Percentiles rank a stretch among this genome's conserved stretches.
Conservation (phyloP, 2,329 filamentous ascomycete species). For the Uncinocarpus reesii region DNA sequence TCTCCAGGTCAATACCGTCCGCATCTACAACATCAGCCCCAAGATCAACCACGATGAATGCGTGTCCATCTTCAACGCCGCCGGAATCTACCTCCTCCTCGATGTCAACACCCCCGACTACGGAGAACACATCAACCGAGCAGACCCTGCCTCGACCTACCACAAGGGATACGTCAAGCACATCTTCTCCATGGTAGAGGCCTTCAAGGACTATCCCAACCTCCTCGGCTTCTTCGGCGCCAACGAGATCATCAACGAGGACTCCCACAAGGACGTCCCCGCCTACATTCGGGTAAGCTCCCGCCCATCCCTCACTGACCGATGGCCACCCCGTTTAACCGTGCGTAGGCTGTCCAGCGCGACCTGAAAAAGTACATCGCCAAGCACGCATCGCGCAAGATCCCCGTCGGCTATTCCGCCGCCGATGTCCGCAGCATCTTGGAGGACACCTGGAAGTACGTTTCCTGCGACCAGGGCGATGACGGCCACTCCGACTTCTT, state of each 20-base stretch:
- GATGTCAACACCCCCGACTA: conserved; percentile 54
- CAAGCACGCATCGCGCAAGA: conserved; percentile 46
- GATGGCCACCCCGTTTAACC: conserved; percentile 20
- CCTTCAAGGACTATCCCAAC: conserved; percentile 57
- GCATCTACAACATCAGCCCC: conserved; percentile 55
- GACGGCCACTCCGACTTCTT: conserved; percentile 52
- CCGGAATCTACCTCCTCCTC: conserved; percentile 56
- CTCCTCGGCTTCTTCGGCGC: conserved; percentile 56
- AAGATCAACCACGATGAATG: conserved; percentile 51
- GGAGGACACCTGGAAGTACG: conserved; percentile 50
- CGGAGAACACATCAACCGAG: conserved; percentile 48
- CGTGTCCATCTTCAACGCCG: conserved; percentile 54
- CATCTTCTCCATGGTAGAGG: conserved; percentile 54
- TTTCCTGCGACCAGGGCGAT: conserved; percentile 46
- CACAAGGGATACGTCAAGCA: conserved; percentile 46
- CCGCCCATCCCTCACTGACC: too few relatives aligned
- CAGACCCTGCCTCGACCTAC: conserved; percentile 47
- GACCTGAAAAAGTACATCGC: conserved; percentile 60
- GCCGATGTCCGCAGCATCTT: conserved; percentile 54
- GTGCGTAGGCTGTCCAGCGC: conserved; percentile 48
- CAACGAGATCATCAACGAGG: conserved; percentile 59
- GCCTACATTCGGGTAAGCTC: conserved; percentile 47
- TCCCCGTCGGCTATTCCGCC: conserved; percentile 59
- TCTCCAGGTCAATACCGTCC: conserved; percentile 55
- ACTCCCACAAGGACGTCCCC: conserved; percentile 45